Evolutionary conservation across 257 asterid species (phyloP).

Genomic region (Solanum commersonii): DNA sequence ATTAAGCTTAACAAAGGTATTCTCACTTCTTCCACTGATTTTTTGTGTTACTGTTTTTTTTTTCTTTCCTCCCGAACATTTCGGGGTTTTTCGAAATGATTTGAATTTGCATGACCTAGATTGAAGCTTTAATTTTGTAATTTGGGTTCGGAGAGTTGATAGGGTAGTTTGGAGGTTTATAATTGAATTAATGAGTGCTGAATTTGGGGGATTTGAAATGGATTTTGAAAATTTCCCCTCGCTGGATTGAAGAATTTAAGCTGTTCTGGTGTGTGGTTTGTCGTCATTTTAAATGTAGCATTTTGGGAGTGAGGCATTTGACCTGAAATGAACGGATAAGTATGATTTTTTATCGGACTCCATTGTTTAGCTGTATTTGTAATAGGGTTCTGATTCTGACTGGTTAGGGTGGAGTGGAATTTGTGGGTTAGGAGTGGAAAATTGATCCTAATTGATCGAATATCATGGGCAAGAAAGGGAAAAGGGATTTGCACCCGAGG

Average conservation of each 20-base stretch:
- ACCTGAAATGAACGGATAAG: neutral
- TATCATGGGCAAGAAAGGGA: neutral
- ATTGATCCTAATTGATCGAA: neutral
- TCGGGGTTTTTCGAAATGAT: neutral
- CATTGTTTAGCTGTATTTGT: neutral
- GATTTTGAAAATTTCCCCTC: neutral
- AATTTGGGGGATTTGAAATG: neutral
- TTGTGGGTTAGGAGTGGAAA: neutral
- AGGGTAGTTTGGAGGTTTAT: neutral
- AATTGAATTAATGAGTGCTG: neutral
- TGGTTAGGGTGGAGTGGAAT: neutral
- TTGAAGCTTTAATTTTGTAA: neutral
- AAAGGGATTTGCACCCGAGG: neutral
- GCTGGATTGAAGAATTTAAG: neutral
- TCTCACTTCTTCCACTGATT: neutral
- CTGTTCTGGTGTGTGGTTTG: neutral
- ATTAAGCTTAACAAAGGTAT: constrained; percentile 78
- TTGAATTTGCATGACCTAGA: neutral
- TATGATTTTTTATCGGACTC: neutral
- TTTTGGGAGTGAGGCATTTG: neutral
- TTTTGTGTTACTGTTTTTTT: neutral
- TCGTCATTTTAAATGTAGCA: neutral
- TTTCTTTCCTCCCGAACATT: neutral
- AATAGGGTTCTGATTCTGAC: neutral
- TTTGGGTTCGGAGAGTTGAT: neutral